Evolutionary conservation across 2,329 filamentous ascomycete genomes (phyloP).

Genomic region (Ciborinia camelliae): DNA sequence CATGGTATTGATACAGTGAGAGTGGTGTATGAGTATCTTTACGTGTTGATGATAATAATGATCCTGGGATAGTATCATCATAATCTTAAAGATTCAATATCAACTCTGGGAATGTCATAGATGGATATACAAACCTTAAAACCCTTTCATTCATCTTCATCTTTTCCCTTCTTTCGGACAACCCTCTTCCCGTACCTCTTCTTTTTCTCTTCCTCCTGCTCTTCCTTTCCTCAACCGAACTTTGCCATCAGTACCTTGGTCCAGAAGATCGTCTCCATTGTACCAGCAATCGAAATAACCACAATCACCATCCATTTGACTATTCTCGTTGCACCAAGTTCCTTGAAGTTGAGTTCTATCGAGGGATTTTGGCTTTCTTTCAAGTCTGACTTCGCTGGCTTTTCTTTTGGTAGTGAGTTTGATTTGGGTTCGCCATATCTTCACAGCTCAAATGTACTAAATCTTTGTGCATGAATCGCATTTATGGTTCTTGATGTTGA

Average conservation of each 20-base stretch:
- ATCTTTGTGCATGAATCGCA: neutral
- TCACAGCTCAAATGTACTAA: neutral
- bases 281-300: conserved; percentile 17
- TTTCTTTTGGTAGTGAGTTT: neutral
- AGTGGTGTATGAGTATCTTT: neutral
- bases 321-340: conserved; percentile 22
- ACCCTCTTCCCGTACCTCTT: neutral
- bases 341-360: conserved; percentile 11
- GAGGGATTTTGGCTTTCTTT: neutral
- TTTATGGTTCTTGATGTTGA: neutral
- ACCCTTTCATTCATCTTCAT: neutral
- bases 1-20: neutral
- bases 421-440: neutral
- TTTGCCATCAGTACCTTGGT: neutral
- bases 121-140: neutral
- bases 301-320: conserved; percentile 22
- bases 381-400: neutral
- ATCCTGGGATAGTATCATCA: neutral
- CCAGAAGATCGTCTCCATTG: conserved; percentile 19
- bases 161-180: neutral
- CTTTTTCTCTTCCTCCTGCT: neutral
- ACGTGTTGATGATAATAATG: neutral
- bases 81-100: neutral
- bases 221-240: conserved; percentile 17
- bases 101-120: neutral